A percentile compares a stretch with the other conserved stretches of the same genome.
These are phyloP conservation scores for Colletotrichum nymphaeae DNA, from an alignment of 2,329 filamentous ascomycete species.

Conservation along the genomic window DNA sequence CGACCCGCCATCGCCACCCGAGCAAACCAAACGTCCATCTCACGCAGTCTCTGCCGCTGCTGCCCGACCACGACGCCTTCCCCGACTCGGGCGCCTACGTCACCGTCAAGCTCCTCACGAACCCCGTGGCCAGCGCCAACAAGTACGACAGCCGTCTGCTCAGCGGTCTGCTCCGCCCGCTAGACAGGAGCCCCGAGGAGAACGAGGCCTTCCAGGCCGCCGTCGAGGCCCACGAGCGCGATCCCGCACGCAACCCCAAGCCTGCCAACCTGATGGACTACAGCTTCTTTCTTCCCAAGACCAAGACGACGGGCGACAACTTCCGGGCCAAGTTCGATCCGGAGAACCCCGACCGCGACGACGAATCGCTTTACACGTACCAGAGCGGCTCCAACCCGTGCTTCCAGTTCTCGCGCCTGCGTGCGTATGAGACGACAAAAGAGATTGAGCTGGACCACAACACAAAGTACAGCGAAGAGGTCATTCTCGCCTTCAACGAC, in stretches of 20 bases:
- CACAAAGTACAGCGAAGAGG: slow-evolving; percentile 73
- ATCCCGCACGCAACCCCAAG: slow-evolving; percentile 66
- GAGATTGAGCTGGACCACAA: slow-evolving; percentile 67
- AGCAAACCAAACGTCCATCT: slow-evolving; percentile 57
- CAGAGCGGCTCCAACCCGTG: slow-evolving; percentile 57
- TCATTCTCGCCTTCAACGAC: slow-evolving; percentile 69
- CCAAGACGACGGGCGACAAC: slow-evolving; percentile 56
- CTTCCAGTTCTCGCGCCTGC: slow-evolving; percentile 71
- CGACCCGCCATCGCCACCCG: slow-evolving; percentile 66
- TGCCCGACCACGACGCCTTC: slow-evolving; percentile 76
- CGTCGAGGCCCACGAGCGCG: slow-evolving; percentile 64
- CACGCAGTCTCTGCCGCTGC: slow-evolving; percentile 69
- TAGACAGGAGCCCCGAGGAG: slow-evolving; percentile 66
- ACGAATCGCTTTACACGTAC: slow-evolving; percentile 65
- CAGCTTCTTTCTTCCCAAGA: slow-evolving; percentile 72
- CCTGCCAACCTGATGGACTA: slow-evolving; percentile 72
- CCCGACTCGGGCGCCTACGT: slow-evolving; percentile 77
- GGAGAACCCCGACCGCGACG: slow-evolving; percentile 65
- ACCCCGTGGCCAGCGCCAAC: slow-evolving; percentile 65
- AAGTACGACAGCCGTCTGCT: slow-evolving; percentile 72
- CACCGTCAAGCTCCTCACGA: slow-evolving; percentile 75
- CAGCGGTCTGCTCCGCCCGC: slow-evolving; percentile 70
- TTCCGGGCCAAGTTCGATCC: slow-evolving; percentile 73
- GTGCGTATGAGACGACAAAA: slow-evolving; percentile 73
- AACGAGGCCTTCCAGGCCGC: slow-evolving; percentile 63